Conservation (phyloP, 1,139 yeast genomes). For the Debaryomyces singareniensis region DNA sequence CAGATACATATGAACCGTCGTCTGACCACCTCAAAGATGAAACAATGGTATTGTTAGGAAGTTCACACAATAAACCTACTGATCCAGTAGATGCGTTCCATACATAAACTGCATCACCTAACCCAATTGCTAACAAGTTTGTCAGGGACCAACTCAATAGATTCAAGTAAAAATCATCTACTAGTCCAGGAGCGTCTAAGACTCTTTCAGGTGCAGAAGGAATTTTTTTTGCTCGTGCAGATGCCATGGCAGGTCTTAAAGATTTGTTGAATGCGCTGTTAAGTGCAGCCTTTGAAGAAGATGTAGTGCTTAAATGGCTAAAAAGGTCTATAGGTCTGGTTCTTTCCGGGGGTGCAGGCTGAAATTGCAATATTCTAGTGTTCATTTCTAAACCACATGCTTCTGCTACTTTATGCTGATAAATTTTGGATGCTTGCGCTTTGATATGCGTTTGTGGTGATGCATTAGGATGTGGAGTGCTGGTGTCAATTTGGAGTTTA, state of each 20-base stretch:
- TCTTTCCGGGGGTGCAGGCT: slow-evolving; percentile 80
- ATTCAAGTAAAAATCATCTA: slow-evolving; percentile 89
- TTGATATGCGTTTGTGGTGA: slow-evolving; percentile 52
- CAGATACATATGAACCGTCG: slow-evolving; percentile 81
- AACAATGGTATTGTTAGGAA: slow-evolving; percentile 45
- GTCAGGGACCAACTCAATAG: slow-evolving; percentile 83
- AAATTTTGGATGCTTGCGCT: slow-evolving; percentile 64
- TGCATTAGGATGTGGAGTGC: slow-evolving; percentile 39
- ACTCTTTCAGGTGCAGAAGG: slow-evolving; percentile 91
- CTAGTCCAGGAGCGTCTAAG: slow-evolving; percentile 91
- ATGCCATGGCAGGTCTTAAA: slow-evolving; percentile 42
- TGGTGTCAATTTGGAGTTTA: slow-evolving; percentile 26
- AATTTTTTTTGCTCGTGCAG: slow-evolving; percentile 60
- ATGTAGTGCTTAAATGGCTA: slow-evolving; percentile 17
- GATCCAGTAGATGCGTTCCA: slow-evolving; percentile 90
- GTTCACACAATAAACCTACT: slow-evolving; percentile 65
- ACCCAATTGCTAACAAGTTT: slow-evolving; percentile 82
- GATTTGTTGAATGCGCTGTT: slow-evolving; percentile 9
- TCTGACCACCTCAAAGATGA: slow-evolving; percentile 87
- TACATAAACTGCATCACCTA: slow-evolving; percentile 76
- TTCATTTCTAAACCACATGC: slow-evolving; percentile 89
- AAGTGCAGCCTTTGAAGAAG: slow-evolving; percentile 15
- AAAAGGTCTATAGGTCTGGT: slow-evolving; percentile 50
- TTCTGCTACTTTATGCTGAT: slow-evolving; percentile 83
- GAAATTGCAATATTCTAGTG: slow-evolving; percentile 79